phyloP scores from a whole-genome alignment of 108 stramenopile species.

The Pelagomonas calceolata region DNA sequence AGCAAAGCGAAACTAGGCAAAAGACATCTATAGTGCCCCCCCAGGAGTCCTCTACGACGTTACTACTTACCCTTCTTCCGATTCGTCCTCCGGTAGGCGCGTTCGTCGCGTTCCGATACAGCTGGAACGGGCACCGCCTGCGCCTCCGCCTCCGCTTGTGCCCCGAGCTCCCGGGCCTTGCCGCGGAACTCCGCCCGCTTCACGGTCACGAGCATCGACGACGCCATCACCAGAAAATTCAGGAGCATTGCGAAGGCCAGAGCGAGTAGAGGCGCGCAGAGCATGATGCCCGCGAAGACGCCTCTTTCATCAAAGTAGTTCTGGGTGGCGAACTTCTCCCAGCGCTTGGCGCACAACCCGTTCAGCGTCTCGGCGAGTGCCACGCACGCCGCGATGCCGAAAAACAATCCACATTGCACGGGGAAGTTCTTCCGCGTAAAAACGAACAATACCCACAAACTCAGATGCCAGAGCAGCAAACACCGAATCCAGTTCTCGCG shows the following conservation, averaged over 20 bases:
- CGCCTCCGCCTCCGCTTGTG: too few species aligned
- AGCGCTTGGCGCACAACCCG: neutral
- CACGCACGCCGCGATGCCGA: constrained; percentile 2
- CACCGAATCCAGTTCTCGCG: constrained; percentile 14
- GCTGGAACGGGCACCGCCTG: too few species aligned
- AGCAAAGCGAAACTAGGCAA: too few species aligned
- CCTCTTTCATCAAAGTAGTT: constrained; percentile 20
- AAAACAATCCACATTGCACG: constrained; percentile 7
- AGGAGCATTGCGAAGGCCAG: constrained; percentile 8
- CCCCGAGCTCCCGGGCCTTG: too few species aligned
- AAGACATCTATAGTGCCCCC: too few species aligned
- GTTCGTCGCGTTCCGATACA: too few species aligned
- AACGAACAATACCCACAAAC: neutral
- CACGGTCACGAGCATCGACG: neutral
- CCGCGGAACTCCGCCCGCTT: neutral
- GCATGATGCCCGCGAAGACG: constrained; percentile 13
- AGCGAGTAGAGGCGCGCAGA: constrained; percentile 6
- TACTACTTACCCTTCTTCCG: too few species aligned
- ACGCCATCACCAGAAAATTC: constrained; percentile 1
- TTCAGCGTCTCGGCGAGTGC: constrained; percentile 12
- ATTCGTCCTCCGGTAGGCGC: too few species aligned
- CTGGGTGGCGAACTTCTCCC: constrained; percentile 16
- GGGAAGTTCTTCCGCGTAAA: neutral
- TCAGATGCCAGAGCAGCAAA: neutral
- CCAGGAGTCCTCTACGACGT: too few species aligned